phyloP scores from a whole-genome alignment of 768 basidiomycete species.

The Boletus sensibilis region DNA sequence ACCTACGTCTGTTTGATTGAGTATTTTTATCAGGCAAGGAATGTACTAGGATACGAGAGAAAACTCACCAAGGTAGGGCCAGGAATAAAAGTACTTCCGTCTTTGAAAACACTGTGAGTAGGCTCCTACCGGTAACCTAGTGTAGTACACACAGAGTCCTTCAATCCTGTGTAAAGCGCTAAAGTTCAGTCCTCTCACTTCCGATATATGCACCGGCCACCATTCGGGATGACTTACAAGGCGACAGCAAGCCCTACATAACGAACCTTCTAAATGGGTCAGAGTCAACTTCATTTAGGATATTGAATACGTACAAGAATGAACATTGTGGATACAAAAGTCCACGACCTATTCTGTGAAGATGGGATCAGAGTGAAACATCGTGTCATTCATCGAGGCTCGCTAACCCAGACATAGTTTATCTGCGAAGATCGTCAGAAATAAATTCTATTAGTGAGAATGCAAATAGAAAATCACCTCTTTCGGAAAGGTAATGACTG shows the following conservation, averaged over 20 bases:
- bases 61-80: slow-evolving; percentile 1
- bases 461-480: slow-evolving; percentile 10
- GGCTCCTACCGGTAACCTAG: neutral
- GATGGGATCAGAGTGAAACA: neutral
- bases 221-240: slow-evolving; percentile 7
- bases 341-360: slow-evolving; percentile 20
- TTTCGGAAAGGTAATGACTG: slow-evolving; percentile 16
- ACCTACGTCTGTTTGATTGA: slow-evolving; percentile 16
- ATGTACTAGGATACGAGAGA: neutral
- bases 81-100: neutral
- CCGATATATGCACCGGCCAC: neutral
- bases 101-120: slow-evolving; percentile 7
- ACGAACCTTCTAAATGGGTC: slow-evolving; percentile 14
- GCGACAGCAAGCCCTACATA: slow-evolving; percentile 12
- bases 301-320: slow-evolving; percentile 13
- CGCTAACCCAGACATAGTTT: slow-evolving; percentile 20
- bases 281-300: neutral
- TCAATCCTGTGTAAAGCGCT: neutral
- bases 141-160: slow-evolving; percentile 6
- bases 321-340: slow-evolving; percentile 12
- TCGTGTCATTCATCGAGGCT: neutral
- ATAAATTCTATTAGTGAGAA: neutral
- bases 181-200: neutral
- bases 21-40: neutral
- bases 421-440: slow-evolving; percentile 10